Percentiles rank a stretch among this genome's conserved stretches.
These are phyloP conservation scores for Ophiostoma pallidulum DNA, from an alignment of 2,329 filamentous ascomycete genomes.

Conservation along the genomic window DNA sequence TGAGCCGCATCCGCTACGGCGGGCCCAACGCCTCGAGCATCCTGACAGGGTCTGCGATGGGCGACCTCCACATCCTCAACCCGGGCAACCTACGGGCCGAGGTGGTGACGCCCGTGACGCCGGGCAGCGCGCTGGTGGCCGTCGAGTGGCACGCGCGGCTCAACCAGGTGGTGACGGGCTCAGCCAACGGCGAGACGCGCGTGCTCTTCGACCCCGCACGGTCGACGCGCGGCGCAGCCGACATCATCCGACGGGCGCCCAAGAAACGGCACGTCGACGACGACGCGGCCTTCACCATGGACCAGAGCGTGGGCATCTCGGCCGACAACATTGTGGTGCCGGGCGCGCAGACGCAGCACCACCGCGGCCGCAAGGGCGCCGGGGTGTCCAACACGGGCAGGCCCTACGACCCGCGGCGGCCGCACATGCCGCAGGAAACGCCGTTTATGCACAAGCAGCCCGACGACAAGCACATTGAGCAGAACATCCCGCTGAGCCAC, in stretches of 20 bases:
- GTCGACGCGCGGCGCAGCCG: constrained; percentile 71
- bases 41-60: constrained; percentile 77
- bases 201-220: constrained; percentile 83
- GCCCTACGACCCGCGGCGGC: constrained; percentile 68
- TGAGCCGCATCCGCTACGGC: constrained; percentile 82
- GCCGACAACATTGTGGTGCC: constrained; percentile 71
- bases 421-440: constrained; percentile 74
- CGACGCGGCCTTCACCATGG: constrained; percentile 76
- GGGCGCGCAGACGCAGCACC: constrained; percentile 45
- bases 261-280: constrained; percentile 96
- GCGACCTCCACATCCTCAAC: constrained; percentile 86
- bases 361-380: constrained; percentile 39
- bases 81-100: constrained; percentile 82
- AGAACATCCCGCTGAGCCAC: constrained; percentile 78
- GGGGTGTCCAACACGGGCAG: constrained; percentile 72
- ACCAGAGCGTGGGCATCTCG: constrained; percentile 70
- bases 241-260: constrained; percentile 84
- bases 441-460: constrained; percentile 87
- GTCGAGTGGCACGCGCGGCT: constrained; percentile 90
- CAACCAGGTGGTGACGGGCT: constrained; percentile 93
- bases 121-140: constrained; percentile 69
- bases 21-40: constrained; percentile 76
- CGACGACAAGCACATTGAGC: constrained; percentile 78
- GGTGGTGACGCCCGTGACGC: constrained; percentile 79
- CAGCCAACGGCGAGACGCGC: constrained; percentile 80